phyloP scores from a whole-genome alignment of 2,329 filamentous ascomycete genomes.

The Coniochaeta sp. region DNA sequence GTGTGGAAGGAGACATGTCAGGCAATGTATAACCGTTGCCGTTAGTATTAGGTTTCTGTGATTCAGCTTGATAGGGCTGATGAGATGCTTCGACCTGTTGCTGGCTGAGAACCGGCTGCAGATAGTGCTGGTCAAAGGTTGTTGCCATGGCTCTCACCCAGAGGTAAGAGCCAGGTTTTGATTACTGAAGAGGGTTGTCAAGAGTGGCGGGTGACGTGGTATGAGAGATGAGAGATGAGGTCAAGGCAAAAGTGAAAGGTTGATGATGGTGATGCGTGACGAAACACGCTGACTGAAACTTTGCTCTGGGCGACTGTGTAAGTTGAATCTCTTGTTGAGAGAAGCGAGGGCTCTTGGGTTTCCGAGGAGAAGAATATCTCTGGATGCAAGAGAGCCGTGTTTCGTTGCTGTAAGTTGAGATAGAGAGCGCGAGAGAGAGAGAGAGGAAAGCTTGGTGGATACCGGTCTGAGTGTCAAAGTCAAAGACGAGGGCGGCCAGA shows the following conservation, averaged over 20 bases:
- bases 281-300: background rate
- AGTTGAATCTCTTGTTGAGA: background rate
- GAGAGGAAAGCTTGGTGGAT: background rate
- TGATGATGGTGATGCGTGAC: background rate
- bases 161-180: background rate
- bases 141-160: background rate
- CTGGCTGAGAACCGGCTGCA: background rate
- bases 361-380: background rate
- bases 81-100: background rate
- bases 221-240: background rate
- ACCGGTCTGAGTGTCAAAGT: background rate
- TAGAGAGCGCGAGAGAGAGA: background rate
- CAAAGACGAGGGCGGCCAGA: background rate
- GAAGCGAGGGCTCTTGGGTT: background rate
- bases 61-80: background rate
- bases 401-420: background rate
- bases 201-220: background rate
- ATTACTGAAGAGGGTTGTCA: background rate
- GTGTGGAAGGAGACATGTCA: background rate
- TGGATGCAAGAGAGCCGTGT: background rate
- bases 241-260: background rate
- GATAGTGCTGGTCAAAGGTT: background rate
- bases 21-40: constrained; percentile 12
- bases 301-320: background rate
- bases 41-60: constrained; percentile 3